These are phyloP conservation scores for Leccinum subgranulosum DNA, from an alignment of 768 basidiomycete genomes.

Conservation along the genomic window DNA sequence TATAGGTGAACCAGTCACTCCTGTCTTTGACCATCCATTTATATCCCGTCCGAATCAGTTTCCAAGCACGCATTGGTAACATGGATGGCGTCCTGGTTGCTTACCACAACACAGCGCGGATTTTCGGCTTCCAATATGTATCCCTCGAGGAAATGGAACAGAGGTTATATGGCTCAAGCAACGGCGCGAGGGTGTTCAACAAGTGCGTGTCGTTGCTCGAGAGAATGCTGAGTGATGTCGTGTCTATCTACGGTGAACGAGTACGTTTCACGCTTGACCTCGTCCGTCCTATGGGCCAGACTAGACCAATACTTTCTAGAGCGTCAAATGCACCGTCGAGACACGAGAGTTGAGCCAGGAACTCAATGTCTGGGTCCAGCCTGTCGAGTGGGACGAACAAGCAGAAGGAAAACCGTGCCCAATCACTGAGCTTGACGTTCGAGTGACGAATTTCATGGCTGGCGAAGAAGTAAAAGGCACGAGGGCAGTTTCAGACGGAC, in stretches of 20 bases:
- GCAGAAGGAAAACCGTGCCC: conserved; percentile 36
- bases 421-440: conserved; percentile 59
- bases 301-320: conserved; percentile 35
- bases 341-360: conserved; percentile 40
- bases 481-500: conserved; percentile 26
- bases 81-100: conserved; percentile 95
- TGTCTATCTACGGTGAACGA: conserved; percentile 59
- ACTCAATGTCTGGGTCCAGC: conserved; percentile 69
- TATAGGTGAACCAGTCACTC: conserved; percentile 57
- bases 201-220: conserved; percentile 75
- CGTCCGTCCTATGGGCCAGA: neutral
- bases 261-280: conserved; percentile 38
- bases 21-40: neutral
- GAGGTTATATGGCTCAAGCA: conserved; percentile 58
- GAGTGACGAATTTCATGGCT: conserved; percentile 43
- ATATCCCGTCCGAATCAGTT: conserved; percentile 39
- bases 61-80: conserved; percentile 93
- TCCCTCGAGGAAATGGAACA: conserved; percentile 86
- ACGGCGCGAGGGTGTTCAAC: conserved; percentile 70
- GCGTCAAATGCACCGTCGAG: conserved; percentile 60
- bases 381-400: conserved; percentile 43
- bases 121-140: conserved; percentile 95
- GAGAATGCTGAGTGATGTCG: conserved; percentile 54
- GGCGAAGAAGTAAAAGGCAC: conserved; percentile 37
- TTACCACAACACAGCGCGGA: conserved; percentile 80